Evolutionary conservation across 345 rosid genomes (phyloP).

Genomic region (Gossypium herbaceum): DNA sequence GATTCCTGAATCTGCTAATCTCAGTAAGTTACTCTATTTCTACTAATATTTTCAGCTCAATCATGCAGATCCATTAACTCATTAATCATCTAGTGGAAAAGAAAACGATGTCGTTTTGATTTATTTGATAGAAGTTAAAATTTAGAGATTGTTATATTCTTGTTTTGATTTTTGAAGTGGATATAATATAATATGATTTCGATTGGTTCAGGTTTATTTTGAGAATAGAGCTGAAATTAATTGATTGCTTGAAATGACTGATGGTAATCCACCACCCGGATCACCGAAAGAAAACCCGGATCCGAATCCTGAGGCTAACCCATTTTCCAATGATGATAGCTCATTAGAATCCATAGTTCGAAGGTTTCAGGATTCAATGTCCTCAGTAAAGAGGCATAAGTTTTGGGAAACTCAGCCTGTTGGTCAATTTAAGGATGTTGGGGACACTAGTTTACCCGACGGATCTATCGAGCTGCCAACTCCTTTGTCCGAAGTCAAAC

Average conservation of each 20-base stretch:
- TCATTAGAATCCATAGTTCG: constrained; percentile 56
- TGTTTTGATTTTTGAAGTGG: background rate
- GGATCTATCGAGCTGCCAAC: constrained; percentile 72
- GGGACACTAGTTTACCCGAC: constrained; percentile 64
- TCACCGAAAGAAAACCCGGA: constrained; percentile 50
- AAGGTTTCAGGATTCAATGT: constrained; percentile 62
- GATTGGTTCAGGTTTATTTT: background rate
- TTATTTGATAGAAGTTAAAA: too few species aligned
- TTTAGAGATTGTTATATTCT: background rate
- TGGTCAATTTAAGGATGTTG: constrained; percentile 73
- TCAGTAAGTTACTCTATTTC: background rate
- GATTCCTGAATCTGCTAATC: background rate
- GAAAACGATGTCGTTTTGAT: background rate
- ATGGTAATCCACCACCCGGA: constrained; percentile 43
- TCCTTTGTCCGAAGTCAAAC: constrained; percentile 67
- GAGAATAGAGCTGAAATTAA: background rate
- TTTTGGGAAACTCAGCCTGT: constrained; percentile 98
- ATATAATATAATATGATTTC: background rate
- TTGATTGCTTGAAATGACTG: constrained; percentile 44
- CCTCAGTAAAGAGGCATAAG: constrained; percentile 54
- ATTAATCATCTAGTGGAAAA: too few species aligned
- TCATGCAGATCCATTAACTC: too few species aligned
- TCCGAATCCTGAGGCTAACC: constrained; percentile 36
- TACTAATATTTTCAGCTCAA: background rate
- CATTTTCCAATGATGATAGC: constrained; percentile 37